phyloP scores from a whole-genome alignment of 192 early-diverging fungal genomes.

The Coemansia sp. region DNA sequence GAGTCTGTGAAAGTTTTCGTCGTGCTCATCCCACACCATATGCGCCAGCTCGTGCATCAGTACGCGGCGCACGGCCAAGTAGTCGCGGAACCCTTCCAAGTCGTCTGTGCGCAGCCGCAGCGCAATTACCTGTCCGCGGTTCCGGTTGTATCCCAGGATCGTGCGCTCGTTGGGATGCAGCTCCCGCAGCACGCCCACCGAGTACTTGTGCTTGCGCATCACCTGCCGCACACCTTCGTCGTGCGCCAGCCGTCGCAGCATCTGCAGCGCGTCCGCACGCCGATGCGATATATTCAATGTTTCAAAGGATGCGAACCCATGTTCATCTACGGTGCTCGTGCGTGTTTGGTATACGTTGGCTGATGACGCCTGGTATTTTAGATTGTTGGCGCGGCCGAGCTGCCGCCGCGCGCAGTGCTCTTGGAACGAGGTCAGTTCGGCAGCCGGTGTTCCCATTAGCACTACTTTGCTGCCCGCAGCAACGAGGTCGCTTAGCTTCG shows the following conservation, averaged over 20 bases:
- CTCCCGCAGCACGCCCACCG: conserved; percentile 33
- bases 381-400: conserved; percentile 19
- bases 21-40: conserved; percentile 52
- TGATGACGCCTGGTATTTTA: conserved; percentile 13
- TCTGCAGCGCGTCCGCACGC: conserved; percentile 10
- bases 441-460: conserved; percentile 26
- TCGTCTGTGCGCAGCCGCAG: conserved; percentile 39
- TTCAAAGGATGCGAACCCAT: conserved; percentile 21
- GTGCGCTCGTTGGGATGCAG: conserved; percentile 42
- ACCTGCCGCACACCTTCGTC: conserved; percentile 41
- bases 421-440: conserved; percentile 12
- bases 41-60: conserved; percentile 54
- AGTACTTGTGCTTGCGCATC: conserved; percentile 32
- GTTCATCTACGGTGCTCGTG: neutral
- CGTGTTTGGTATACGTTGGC: conserved; percentile 5
- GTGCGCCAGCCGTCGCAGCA: conserved; percentile 22
- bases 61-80: conserved; percentile 24
- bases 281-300: conserved; percentile 4
- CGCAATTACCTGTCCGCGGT: conserved; percentile 46
- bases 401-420: conserved; percentile 6
- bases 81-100: conserved; percentile 43
- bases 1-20: conserved; percentile 40
- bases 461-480: conserved; percentile 18
- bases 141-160: conserved; percentile 48
- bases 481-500: neutral